Conservation (phyloP, 345 rosid species). For the Carallia brachiata region DNA sequence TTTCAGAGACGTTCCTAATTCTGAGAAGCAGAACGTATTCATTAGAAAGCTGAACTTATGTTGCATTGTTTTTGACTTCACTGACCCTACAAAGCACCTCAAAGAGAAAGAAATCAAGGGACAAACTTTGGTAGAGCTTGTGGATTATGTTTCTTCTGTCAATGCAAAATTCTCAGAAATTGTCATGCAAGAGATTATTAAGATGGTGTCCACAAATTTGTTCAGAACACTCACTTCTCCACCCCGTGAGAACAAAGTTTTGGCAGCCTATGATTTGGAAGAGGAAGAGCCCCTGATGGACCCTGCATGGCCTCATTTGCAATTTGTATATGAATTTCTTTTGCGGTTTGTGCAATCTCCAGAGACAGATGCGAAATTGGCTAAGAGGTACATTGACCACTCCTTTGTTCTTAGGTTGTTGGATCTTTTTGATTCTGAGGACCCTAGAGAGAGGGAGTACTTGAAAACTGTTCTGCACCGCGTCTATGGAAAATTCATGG, state of each 20-base stretch:
- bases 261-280: conserved; percentile 71
- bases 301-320: conserved; percentile 84
- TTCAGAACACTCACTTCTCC: conserved; percentile 64
- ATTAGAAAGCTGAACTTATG: conserved; percentile 58
- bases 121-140: conserved; percentile 72
- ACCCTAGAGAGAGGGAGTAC: conserved; percentile 79
- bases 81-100: conserved; percentile 56
- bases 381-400: conserved; percentile 76
- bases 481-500: conserved; percentile 85
- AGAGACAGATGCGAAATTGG: conserved; percentile 81
- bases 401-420: conserved; percentile 71
- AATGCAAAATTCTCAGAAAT: conserved; percentile 60
- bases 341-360: conserved; percentile 76
- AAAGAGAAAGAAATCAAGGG: conserved; percentile 77
- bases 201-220: conserved; percentile 68
- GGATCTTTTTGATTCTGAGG: conserved; percentile 83
- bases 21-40: conserved; percentile 69
- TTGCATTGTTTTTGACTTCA: conserved; percentile 64
- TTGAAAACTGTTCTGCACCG: conserved; percentile 76
- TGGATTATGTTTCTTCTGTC: conserved; percentile 65
- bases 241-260: conserved; percentile 56
- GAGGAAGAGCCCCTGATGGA: conserved; percentile 81
- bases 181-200: conserved; percentile 61
- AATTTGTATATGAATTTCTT: conserved; percentile 73
- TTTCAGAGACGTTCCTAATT: conserved; percentile 64